These are phyloP conservation scores for Plasmodium gonderi DNA, from an alignment of 169 alveolate genomes.

Conservation along the genomic window DNA sequence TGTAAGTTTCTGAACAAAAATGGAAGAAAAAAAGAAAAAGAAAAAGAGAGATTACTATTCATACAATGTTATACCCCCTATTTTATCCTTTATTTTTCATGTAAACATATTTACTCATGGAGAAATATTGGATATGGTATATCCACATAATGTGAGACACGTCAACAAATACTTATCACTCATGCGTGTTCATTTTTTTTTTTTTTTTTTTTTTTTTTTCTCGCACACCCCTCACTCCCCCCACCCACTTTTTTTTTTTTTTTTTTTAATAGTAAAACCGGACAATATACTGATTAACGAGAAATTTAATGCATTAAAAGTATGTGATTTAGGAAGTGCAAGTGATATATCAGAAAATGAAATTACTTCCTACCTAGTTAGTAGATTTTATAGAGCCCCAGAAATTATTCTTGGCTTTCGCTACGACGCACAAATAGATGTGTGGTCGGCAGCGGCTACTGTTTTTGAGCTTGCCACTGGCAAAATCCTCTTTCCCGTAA, in stretches of 20 bases:
- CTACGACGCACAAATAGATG: slow-evolving; percentile 93
- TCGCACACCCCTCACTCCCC: too few relatives aligned
- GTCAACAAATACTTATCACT: too few relatives aligned
- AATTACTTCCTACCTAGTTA: slow-evolving; percentile 93
- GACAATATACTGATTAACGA: slow-evolving; percentile 95
- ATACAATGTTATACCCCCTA: neutral
- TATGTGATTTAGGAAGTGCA: slow-evolving; percentile 98
- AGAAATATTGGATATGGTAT: too few relatives aligned
- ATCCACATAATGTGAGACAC: too few relatives aligned
- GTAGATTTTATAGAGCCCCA: slow-evolving; percentile 98
- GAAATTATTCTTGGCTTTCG: slow-evolving; percentile 96
- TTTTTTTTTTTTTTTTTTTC: neutral
- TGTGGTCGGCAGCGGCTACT: slow-evolving; percentile 97
- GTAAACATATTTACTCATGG: neutral
- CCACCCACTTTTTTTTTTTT: neutral
- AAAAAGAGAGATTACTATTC: neutral
- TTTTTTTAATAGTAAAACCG: slow-evolving; percentile 91
- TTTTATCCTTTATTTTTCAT: neutral
- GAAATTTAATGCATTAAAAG: slow-evolving; percentile 89
- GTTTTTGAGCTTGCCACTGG: slow-evolving; percentile 98
- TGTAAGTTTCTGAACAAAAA: slow-evolving; percentile 82
- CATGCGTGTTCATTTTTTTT: neutral
- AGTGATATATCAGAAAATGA: slow-evolving; percentile 90
- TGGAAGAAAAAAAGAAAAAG: neutral
- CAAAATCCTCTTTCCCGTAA: slow-evolving; percentile 93